Evolutionary conservation across 2,329 filamentous ascomycete genomes (phyloP).

Genomic region (Hypomyces rosellus): DNA sequence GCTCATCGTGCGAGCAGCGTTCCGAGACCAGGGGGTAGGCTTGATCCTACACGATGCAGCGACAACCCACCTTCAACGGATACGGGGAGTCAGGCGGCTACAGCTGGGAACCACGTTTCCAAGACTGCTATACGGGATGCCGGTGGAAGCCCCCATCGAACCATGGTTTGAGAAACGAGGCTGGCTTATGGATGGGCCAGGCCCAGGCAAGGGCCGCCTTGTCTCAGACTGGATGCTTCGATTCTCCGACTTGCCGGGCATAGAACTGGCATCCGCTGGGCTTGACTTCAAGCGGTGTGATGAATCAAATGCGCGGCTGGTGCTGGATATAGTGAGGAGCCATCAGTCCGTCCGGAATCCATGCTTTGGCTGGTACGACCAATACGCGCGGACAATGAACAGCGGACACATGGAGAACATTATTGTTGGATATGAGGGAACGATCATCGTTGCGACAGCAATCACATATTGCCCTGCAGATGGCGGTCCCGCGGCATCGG

Average conservation of each 20-base stretch:
- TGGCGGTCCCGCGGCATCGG: conserved; percentile 39
- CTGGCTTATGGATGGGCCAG: conserved; percentile 42
- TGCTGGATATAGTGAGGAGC: conserved; percentile 44
- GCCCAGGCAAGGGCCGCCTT: conserved; percentile 42
- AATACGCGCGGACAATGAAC: conserved; percentile 47
- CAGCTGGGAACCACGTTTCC: conserved; percentile 55
- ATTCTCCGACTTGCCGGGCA: conserved; percentile 42
- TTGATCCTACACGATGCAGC: conserved; percentile 47
- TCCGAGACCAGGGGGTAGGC: conserved; percentile 46
- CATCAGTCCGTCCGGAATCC: conserved; percentile 38
- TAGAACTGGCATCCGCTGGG: conserved; percentile 33
- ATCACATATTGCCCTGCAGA: conserved; percentile 46
- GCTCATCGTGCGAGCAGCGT: conserved; percentile 44
- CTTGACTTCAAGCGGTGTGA: conserved; percentile 41
- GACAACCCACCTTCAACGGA: conserved; percentile 40
- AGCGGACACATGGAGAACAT: conserved; percentile 45
- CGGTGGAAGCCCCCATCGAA: conserved; percentile 33
- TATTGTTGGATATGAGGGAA: conserved; percentile 45
- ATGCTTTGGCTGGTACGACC: conserved; percentile 53
- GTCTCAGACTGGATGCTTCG: conserved; percentile 49
- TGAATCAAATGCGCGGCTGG: conserved; percentile 37
- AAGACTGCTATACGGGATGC: conserved; percentile 49
- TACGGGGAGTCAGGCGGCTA: conserved; percentile 46
- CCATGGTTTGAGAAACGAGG: conserved; percentile 50
- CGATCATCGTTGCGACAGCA: conserved; percentile 45